Evolutionary conservation across 1,284 basidiomycete genomes (phyloP).

Genomic region (Naganishia liquefaciens): DNA sequence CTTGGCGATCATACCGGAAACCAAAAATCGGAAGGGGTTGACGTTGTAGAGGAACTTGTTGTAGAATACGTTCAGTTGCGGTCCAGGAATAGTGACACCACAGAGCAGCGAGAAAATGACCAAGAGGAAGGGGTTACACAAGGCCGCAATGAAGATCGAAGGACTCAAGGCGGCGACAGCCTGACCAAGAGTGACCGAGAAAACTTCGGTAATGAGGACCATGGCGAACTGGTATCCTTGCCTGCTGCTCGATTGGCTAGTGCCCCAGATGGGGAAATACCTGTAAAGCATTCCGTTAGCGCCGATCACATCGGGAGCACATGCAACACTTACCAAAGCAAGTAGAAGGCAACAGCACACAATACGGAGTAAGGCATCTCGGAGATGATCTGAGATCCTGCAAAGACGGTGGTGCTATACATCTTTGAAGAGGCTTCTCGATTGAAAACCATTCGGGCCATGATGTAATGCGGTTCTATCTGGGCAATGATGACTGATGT

Average conservation of each 20-base stretch:
- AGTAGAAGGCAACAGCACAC: conserved; percentile 75
- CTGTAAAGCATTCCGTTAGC: conserved; percentile 54
- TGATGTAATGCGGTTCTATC: conserved; percentile 83
- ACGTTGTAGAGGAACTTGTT: conserved; percentile 71
- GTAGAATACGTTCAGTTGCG: conserved; percentile 69
- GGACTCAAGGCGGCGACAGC: conserved; percentile 69
- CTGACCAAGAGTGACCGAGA: conserved; percentile 73
- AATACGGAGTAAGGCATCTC: conserved; percentile 75
- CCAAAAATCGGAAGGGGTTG: conserved; percentile 67
- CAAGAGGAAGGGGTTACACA: conserved; percentile 76
- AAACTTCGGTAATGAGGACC: conserved; percentile 70
- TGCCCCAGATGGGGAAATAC: conserved; percentile 28
- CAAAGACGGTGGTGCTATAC: conserved; percentile 63
- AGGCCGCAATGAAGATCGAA: conserved; percentile 65
- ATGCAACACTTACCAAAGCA: conserved; percentile 53
- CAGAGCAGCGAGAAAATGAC: conserved; percentile 71
- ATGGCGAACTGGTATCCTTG: conserved; percentile 74
- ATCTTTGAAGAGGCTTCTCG: conserved; percentile 62
- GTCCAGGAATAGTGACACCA: conserved; percentile 72
- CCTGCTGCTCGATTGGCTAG: conserved; percentile 41
- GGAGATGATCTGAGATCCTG: conserved; percentile 75
- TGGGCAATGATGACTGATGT: conserved; percentile 49
- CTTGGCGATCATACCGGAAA: conserved; percentile 70
- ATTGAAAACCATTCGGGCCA: conserved; percentile 69
- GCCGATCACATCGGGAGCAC: conserved; percentile 36